phyloP scores from a whole-genome alignment of 495 filamentous ascomycete genomes.

The Ramalina intermedia region DNA sequence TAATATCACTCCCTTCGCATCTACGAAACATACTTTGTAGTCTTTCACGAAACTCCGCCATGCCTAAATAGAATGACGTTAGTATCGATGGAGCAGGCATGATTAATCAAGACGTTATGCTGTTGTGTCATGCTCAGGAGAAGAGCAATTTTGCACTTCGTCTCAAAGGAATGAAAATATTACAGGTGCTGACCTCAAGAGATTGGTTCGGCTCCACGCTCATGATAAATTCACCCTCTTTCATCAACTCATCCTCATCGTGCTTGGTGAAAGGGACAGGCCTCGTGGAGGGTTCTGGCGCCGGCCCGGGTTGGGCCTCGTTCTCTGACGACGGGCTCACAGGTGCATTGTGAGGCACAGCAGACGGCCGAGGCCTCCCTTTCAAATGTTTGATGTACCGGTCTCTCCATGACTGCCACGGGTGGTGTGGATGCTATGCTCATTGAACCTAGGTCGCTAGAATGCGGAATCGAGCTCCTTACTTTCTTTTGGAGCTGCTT shows the following conservation, averaged over 20 bases:
- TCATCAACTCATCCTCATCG: constrained; percentile 8
- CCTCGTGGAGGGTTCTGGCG: no score
- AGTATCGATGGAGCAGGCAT: no score
- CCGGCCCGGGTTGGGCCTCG: background rate
- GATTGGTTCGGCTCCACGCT: constrained; percentile 9
- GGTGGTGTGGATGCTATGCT: constrained; percentile 45
- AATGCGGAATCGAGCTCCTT: constrained; percentile 3
- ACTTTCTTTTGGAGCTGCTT: constrained; percentile 43
- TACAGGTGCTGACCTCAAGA: background rate
- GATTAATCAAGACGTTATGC: no score
- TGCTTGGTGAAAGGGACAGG: constrained; percentile 5
- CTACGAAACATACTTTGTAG: constrained; percentile 7
- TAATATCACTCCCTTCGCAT: background rate
- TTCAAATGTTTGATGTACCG: constrained; percentile 47
- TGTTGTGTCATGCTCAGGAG: no score
- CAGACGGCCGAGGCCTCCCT: constrained; percentile 26
- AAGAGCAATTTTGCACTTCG: no score
- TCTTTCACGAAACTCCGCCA: constrained; percentile 12
- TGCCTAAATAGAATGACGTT: background rate
- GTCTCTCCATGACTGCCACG: constrained; percentile 59
- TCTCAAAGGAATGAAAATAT: no score
- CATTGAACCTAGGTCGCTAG: background rate
- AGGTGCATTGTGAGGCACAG: constrained; percentile 13
- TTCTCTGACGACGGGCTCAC: constrained; percentile 10
- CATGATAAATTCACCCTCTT: constrained; percentile 13